Conservation (phyloP, 2,329 filamentous ascomycete species). For the Aspergillus fumigatus region DNA sequence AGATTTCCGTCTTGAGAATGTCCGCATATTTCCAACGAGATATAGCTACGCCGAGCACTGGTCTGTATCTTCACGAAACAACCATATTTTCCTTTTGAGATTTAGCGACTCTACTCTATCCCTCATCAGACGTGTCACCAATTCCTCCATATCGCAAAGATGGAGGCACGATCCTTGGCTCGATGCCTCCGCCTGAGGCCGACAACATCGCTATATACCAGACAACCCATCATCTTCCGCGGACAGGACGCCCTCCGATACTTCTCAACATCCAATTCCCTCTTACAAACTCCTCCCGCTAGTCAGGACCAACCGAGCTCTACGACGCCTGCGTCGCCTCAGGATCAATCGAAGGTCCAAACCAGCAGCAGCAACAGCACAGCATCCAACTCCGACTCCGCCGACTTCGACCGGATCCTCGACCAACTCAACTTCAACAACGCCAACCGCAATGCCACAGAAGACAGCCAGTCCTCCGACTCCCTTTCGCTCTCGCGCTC, state of each 20-base stretch:
- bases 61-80: background rate
- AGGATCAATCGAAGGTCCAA: slow-evolving; percentile 1
- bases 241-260: slow-evolving; percentile 11
- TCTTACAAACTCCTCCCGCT: slow-evolving; percentile 20
- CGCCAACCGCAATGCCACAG: background rate
- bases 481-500: slow-evolving; percentile 16
- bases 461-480: slow-evolving; percentile 7
- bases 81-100: background rate
- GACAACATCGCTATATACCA: slow-evolving; percentile 22
- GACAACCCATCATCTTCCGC: slow-evolving; percentile 11
- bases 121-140: background rate
- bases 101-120: background rate
- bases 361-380: background rate
- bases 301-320: slow-evolving; percentile 4
- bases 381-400: background rate
- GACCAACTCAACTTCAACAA: slow-evolving; percentile 27
- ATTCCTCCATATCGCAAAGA: slow-evolving; percentile 9
- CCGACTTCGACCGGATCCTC: slow-evolving; percentile 31
- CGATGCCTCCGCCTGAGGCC: slow-evolving; percentile 30
- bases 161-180: slow-evolving; percentile 31
- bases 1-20: slow-evolving; percentile 6
- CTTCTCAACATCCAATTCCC: slow-evolving; percentile 12
- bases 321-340: slow-evolving; percentile 6
- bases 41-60: background rate
- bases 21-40: background rate